A percentile compares a stretch with the other conserved stretches of the same genome.
Conservation (phyloP, 306 rosid genomes). For the Rubus idaeus region DNA sequence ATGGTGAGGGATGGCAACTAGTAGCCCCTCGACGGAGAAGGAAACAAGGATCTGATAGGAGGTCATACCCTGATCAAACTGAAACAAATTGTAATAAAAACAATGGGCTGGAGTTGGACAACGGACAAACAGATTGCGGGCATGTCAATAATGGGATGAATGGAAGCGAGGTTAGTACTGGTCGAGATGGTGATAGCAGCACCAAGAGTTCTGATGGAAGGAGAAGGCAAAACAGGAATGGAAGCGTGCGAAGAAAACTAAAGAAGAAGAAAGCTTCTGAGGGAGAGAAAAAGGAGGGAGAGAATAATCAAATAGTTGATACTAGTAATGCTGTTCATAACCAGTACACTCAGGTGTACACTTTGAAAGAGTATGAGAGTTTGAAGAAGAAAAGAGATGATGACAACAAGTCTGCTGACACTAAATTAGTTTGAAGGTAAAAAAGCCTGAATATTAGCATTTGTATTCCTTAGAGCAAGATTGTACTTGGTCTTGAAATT, state of each 20-base stretch:
- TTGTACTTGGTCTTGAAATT: not conserved
- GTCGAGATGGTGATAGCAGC: not conserved
- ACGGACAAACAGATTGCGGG: not conserved
- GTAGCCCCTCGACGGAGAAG: not conserved
- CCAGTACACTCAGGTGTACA: not conserved
- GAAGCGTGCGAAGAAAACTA: conserved; percentile 3
- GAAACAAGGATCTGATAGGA: not conserved
- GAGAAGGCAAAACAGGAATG: not conserved
- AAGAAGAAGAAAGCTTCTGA: not conserved
- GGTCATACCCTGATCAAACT: not conserved
- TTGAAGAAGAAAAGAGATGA: not conserved
- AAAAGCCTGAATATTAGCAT: not conserved
- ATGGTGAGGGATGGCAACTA: not conserved
- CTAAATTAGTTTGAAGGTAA: not conserved
- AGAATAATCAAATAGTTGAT: not conserved
- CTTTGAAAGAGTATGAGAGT: conserved; percentile 8
- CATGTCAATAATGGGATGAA: not conserved
- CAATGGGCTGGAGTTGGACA: not conserved
- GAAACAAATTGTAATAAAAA: not conserved
- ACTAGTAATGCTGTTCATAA: not conserved
- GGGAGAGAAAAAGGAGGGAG: not conserved
- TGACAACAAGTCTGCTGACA: not conserved
- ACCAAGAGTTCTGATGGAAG: not conserved
- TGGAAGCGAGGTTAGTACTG: not conserved
- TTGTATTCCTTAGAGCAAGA: not conserved